A percentile compares a stretch with the other conserved stretches of the same genome.
Evolutionary conservation across 2,329 filamentous ascomycete genomes (phyloP).

Genomic region (Rhynchosporium agropyri): DNA sequence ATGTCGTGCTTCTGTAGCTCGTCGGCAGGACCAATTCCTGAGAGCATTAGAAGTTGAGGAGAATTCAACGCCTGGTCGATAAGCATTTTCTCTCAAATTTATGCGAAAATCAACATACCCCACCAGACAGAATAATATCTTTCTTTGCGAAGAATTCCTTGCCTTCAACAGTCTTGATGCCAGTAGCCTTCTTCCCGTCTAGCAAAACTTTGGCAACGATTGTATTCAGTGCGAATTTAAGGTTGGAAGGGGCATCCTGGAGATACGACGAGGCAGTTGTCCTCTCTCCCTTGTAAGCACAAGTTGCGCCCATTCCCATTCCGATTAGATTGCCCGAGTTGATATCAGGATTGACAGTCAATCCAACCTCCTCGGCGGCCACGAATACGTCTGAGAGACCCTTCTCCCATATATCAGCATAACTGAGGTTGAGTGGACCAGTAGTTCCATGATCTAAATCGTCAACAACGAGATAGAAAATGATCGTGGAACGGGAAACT

Average conservation of each 20-base stretch:
- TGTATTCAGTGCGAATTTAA: conserved; percentile 54
- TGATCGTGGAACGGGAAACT: not conserved
- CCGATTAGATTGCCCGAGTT: conserved; percentile 63
- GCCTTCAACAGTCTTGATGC: conserved; percentile 48
- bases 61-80: conserved; percentile 45
- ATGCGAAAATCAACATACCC: conserved; percentile 32
- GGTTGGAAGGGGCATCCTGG: conserved; percentile 48
- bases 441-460: conserved; percentile 50
- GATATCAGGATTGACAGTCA: conserved; percentile 55
- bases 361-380: conserved; percentile 52
- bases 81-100: not conserved
- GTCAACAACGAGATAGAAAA: not conserved
- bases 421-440: conserved; percentile 53
- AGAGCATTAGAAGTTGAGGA: conserved; percentile 52
- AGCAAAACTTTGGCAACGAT: conserved; percentile 53
- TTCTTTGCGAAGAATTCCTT: conserved; percentile 39
- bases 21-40: conserved; percentile 48
- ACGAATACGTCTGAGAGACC: conserved; percentile 51
- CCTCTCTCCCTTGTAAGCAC: conserved; percentile 51
- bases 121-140: conserved; percentile 54
- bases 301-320: conserved; percentile 54
- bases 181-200: conserved; percentile 49
- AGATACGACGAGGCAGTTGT: conserved; percentile 57
- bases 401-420: conserved; percentile 52
- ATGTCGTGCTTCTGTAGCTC: conserved; percentile 51